These are phyloP conservation scores for Xylariaceae sp. DNA, from an alignment of 2,329 filamentous ascomycete species.

Conservation along the genomic window DNA sequence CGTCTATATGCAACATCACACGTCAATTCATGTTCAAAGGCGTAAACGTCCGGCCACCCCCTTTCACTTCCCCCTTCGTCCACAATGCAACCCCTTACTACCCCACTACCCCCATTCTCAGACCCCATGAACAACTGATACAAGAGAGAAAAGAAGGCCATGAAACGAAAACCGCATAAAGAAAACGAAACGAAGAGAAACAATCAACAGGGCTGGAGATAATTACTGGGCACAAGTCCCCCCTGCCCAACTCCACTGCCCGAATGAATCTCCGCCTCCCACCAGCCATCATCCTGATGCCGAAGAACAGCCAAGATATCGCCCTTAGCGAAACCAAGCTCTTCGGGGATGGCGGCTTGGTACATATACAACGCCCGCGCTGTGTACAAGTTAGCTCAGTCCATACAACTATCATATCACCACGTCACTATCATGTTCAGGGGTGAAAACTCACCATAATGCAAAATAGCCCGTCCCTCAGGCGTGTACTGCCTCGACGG, in stretches of 20 bases:
- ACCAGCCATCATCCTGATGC: conserved; percentile 97
- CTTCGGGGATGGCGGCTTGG: conserved; percentile 88
- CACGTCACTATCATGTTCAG: not conserved
- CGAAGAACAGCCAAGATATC: conserved; percentile 84
- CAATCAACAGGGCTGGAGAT: conserved; percentile 45
- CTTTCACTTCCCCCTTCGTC: not conserved
- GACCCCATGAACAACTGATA: not conserved
- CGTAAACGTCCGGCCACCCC: not conserved
- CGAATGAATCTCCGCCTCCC: conserved; percentile 90
- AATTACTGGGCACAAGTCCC: conserved; percentile 64
- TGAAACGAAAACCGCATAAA: not conserved
- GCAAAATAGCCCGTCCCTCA: conserved; percentile 81
- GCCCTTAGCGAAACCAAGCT: conserved; percentile 86
- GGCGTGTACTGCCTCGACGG: conserved; percentile 73
- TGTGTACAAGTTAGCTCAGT: conserved; percentile 34
- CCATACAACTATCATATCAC: conserved; percentile 9
- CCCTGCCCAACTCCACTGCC: conserved; percentile 47
- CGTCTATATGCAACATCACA: not conserved
- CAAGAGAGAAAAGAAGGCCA: not conserved
- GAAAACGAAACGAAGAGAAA: not conserved
- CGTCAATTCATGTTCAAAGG: not conserved
- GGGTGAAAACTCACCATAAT: conserved; percentile 70
- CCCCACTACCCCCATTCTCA: not conserved
- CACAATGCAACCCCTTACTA: not conserved
- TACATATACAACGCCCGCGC: conserved; percentile 94